Conservation (phyloP, 2,329 filamentous ascomycete genomes). For the Cercospora beticola region DNA sequence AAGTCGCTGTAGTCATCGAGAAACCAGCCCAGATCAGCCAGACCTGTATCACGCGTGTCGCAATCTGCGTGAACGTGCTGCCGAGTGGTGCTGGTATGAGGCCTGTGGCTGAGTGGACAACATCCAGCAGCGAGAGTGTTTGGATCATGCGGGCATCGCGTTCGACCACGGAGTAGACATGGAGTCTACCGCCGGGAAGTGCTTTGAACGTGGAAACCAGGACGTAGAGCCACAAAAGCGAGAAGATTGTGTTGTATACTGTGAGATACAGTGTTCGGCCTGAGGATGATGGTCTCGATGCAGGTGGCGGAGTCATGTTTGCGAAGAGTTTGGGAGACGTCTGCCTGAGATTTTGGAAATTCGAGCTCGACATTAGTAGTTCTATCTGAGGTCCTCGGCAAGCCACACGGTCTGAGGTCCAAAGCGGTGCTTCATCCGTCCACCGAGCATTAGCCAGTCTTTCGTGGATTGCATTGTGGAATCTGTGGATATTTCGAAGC, state of each 20-base stretch:
- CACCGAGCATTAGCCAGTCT: conserved; percentile 1
- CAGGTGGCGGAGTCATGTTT: not conserved
- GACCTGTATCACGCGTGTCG: conserved; percentile 12
- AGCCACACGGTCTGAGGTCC: not conserved
- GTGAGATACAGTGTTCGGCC: not conserved
- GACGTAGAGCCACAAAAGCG: not conserved
- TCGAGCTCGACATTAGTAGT: not conserved
- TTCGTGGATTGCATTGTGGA: not conserved
- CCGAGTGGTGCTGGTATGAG: conserved; percentile 11
- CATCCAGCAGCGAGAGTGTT: conserved; percentile 10
- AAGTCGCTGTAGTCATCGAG: conserved; percentile 3
- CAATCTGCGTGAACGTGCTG: conserved; percentile 16
- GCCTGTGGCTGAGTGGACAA: conserved; percentile 8
- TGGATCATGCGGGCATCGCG: conserved; percentile 6
- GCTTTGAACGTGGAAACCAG: not conserved
- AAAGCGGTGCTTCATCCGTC: conserved; percentile 8
- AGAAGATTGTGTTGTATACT: conserved; percentile 5
- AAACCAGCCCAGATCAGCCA: conserved; percentile 16
- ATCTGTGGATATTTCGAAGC: not conserved
- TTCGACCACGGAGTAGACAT: not conserved
- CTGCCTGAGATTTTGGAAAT: not conserved
- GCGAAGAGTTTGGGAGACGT: too few relatives aligned
- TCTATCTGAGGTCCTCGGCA: not conserved
- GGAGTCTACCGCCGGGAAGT: not conserved
- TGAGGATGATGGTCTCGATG: not conserved